Conservation (phyloP, 2,329 filamentous ascomycete genomes). For the Tympanopsis confertula region DNA sequence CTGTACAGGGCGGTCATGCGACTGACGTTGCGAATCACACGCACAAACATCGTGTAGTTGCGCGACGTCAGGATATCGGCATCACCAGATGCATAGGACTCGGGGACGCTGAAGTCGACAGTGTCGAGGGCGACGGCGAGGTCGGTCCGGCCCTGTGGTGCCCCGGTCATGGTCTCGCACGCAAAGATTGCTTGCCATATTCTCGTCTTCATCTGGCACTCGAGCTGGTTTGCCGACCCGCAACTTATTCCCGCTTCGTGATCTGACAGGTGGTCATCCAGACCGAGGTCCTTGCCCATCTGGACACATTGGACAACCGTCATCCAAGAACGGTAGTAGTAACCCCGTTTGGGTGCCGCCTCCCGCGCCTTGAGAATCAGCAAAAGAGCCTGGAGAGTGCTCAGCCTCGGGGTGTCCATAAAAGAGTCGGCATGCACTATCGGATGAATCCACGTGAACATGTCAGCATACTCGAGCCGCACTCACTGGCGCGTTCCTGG, state of each 20-base stretch:
- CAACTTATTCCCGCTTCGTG: slow-evolving; percentile 66
- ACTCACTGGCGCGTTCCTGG: not conserved
- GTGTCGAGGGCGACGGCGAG: slow-evolving; percentile 64
- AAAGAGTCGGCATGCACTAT: slow-evolving; percentile 83
- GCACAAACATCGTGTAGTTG: slow-evolving; percentile 73
- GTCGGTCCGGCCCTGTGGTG: slow-evolving; percentile 83
- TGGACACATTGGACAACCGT: slow-evolving; percentile 81
- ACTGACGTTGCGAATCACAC: slow-evolving; percentile 67
- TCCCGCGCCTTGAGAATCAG: slow-evolving; percentile 85
- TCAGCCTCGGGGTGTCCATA: slow-evolving; percentile 80
- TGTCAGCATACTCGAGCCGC: not conserved
- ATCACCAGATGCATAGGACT: slow-evolving; percentile 55
- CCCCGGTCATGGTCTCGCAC: slow-evolving; percentile 85
- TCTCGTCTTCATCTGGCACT: slow-evolving; percentile 74
- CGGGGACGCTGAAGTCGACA: slow-evolving; percentile 63
- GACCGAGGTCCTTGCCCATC: slow-evolving; percentile 82
- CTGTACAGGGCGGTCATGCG: slow-evolving; percentile 66
- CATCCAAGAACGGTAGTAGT: slow-evolving; percentile 97
- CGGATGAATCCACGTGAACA: slow-evolving; percentile 8
- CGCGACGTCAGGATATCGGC: slow-evolving; percentile 68
- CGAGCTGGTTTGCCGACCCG: slow-evolving; percentile 47
- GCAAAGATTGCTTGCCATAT: slow-evolving; percentile 84
- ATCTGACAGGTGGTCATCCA: slow-evolving; percentile 74
- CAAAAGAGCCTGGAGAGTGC: slow-evolving; percentile 80
- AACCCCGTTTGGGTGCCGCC: slow-evolving; percentile 81